These are phyloP conservation scores for Solanum raphanifolium DNA, from an alignment of 257 asterid genomes.

Conservation along the genomic window DNA sequence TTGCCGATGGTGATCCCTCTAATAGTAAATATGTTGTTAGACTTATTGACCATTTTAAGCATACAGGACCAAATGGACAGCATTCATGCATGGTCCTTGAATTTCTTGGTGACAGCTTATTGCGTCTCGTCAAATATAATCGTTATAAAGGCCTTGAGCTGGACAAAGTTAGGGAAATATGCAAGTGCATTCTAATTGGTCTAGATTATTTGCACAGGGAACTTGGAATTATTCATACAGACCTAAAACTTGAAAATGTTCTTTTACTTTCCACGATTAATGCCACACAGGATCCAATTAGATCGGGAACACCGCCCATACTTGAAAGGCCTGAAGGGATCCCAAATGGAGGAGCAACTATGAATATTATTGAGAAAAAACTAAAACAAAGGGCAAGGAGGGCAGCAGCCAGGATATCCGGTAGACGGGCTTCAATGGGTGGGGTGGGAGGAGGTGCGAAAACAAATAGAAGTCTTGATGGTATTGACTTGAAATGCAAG, in stretches of 20 bases:
- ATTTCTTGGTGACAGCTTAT: conserved; percentile 92
- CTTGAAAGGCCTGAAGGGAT: conserved; percentile 80
- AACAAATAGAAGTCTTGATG: conserved; percentile 69
- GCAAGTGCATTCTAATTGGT: conserved; percentile 83
- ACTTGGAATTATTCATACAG: conserved; percentile 79
- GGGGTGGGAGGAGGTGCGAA: conserved; percentile 35
- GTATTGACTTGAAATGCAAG: conserved; percentile 74
- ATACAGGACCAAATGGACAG: conserved; percentile 95
- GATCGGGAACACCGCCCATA: conserved; percentile 64
- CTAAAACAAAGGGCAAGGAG: conserved; percentile 88
- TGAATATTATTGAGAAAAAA: conserved; percentile 68
- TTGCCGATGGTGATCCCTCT: conserved; percentile 65
- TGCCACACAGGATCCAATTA: conserved; percentile 83
- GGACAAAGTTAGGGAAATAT: conserved; percentile 77
- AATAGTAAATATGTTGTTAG: conserved; percentile 59
- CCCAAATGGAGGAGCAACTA: conserved; percentile 46
- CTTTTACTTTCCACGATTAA: conserved; percentile 71
- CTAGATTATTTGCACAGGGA: conserved; percentile 79
- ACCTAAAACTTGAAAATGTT: conserved; percentile 92
- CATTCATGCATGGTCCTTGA: conserved; percentile 96
- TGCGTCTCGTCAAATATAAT: conserved; percentile 64
- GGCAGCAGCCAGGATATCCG: conserved; percentile 88
- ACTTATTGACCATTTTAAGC: conserved; percentile 84
- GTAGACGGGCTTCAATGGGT: conserved; percentile 61
- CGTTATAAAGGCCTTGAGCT: conserved; percentile 77